Evolutionary conservation across 2,329 filamentous ascomycete genomes (phyloP), one percentile per base, ranked within the genome.

Genomic region (Colletotrichum tabaci): DNA sequence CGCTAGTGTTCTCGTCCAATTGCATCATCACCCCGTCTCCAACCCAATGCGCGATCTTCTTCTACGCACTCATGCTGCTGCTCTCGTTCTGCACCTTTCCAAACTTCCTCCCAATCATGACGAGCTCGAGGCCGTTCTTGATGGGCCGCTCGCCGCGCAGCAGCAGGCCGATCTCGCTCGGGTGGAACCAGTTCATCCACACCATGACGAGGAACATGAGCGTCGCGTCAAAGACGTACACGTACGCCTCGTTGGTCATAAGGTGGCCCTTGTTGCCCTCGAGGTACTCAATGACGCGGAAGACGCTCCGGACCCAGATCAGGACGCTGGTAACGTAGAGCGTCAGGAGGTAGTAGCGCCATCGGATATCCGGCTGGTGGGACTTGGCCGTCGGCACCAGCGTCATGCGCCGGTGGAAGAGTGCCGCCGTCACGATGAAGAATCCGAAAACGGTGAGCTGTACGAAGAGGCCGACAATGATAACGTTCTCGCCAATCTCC

Each of bases 401-500:
- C 4, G 21, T 18, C 12, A 79, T 57, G 4, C 77, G 76, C 10
- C 66, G 67, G 69, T 89, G 84, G 76, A 88, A 88, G 0, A 85
- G 73, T 0, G 82, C 72, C 0, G 86, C 82, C 0, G 84, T 81
- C 4, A 84, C 53, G 12, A 89, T 78, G 75, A 91, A 91, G 57
- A 89, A 79, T 18, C 81, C 80, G 72, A 90, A 89, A 53, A 87
- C 81, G 26, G 86, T 49, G 2, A 91, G 82, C 74, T 91, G 89
- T 2, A 89, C 76, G n/a, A 86, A 79, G 2, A 91, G 78, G 10
- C 88, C 88, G 4, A 74, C 83, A 16, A 90, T 79, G 16, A 90
- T 84, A 61, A 89, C 78, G 18, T 84, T 82, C 72, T 86, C 79
- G 15, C 85, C 86, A 1, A 79, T 44, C 18, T 77, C 57, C 61